These are phyloP conservation scores for Mycena chlorophos DNA, from an alignment of 768 basidiomycete genomes.

Conservation along the genomic window DNA sequence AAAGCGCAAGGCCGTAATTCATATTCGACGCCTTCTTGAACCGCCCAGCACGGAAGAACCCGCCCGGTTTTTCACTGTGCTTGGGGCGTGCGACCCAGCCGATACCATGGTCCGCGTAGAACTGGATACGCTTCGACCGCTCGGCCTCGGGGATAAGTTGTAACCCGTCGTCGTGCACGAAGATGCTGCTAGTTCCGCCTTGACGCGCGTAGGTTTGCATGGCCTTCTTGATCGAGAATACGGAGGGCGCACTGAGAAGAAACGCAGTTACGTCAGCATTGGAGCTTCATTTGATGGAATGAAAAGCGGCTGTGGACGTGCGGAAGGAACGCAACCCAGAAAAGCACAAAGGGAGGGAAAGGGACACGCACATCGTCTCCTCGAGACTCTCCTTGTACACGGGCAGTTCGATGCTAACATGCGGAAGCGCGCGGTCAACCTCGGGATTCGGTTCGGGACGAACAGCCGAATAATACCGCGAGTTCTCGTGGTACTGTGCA, in stretches of 20 bases:
- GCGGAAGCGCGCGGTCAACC: conserved; percentile 65
- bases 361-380: conserved; percentile 68
- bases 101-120: conserved; percentile 77
- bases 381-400: conserved; percentile 87
- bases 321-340: neutral
- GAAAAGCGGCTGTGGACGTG: conserved; percentile 5
- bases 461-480: conserved; percentile 75
- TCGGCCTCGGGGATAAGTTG: conserved; percentile 66
- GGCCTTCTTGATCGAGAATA: conserved; percentile 77
- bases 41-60: conserved; percentile 78
- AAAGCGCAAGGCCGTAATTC: conserved; percentile 75
- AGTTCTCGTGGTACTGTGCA: conserved; percentile 83
- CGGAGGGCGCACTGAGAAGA: conserved; percentile 60
- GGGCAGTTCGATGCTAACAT: conserved; percentile 79
- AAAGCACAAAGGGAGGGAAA: neutral
- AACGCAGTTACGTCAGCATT: conserved; percentile 1
- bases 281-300: conserved; percentile 7
- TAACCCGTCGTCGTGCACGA: conserved; percentile 83
- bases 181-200: conserved; percentile 77
- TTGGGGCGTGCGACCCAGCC: conserved; percentile 83
- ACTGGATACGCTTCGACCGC: conserved; percentile 62
- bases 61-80: conserved; percentile 60
- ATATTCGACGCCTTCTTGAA: conserved; percentile 94
- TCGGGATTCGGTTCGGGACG: conserved; percentile 61
- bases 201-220: conserved; percentile 94